These are phyloP conservation scores for Nidularia pulvinata DNA, from an alignment of 768 basidiomycete genomes.

Conservation along the genomic window DNA sequence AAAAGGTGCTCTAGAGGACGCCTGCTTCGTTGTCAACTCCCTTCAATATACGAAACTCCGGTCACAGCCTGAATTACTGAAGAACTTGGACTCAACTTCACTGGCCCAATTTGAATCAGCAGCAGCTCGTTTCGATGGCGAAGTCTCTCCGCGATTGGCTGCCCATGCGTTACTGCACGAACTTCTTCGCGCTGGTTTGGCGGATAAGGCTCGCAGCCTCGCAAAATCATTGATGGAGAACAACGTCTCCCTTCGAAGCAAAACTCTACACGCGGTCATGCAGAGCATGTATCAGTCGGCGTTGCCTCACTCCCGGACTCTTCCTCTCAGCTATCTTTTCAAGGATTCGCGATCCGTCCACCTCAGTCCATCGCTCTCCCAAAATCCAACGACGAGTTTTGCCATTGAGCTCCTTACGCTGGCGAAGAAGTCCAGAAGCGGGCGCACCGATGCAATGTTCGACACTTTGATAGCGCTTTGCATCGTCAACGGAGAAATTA, in stretches of 20 bases:
- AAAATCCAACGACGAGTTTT: constrained; percentile 4
- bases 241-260: constrained; percentile 46
- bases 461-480: constrained; percentile 60
- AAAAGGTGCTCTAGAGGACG: too few species aligned
- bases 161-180: constrained; percentile 68
- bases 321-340: too few species aligned
- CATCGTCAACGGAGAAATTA: constrained; percentile 77
- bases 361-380: too few species aligned
- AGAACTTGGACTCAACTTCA: too few species aligned
- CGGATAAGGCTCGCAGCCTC: constrained; percentile 45
- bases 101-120: too few species aligned
- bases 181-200: constrained; percentile 51
- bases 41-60: too few species aligned
- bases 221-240: constrained; percentile 53
- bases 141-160: constrained; percentile 57
- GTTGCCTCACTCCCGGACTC: too few species aligned
- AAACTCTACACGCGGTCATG: constrained; percentile 50
- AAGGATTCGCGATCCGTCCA: too few species aligned
- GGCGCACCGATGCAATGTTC: constrained; percentile 61
- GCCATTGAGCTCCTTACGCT: constrained; percentile 52
- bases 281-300: too few species aligned
- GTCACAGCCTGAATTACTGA: too few species aligned
- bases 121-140: constrained; percentile 19
- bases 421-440: constrained; percentile 54
- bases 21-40: too few species aligned